phyloP scores from a whole-genome alignment of 2,329 filamentous ascomycete genomes.

The Epicoccum sorghinum region DNA sequence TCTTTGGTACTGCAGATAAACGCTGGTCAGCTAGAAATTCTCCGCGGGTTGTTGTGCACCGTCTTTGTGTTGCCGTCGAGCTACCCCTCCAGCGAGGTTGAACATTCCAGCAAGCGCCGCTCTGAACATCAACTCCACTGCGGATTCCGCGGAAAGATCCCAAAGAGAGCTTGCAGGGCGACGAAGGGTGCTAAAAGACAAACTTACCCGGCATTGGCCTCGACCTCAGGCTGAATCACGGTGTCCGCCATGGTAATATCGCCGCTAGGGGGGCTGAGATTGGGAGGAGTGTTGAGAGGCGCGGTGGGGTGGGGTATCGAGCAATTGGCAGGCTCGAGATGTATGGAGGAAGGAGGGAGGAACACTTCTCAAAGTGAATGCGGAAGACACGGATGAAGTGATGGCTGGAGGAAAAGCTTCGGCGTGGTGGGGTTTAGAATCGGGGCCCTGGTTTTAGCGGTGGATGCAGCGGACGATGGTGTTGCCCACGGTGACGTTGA shows the following conservation, averaged over 20 bases:
- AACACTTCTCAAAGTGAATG: constrained; percentile 20
- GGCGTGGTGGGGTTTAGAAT: constrained; percentile 42
- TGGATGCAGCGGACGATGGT: constrained; percentile 25
- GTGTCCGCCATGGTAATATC: constrained; percentile 53
- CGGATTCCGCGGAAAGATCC: not conserved
- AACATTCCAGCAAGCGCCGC: not conserved
- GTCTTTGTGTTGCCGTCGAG: constrained; percentile 19
- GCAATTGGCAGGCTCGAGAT: constrained; percentile 30
- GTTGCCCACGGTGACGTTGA: constrained; percentile 31
- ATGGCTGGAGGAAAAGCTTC: constrained; percentile 41
- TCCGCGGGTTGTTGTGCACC: constrained; percentile 3
- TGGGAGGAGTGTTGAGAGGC: constrained; percentile 25
- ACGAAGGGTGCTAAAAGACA: not conserved
- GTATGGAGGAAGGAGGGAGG: constrained; percentile 9
- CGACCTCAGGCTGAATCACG: constrained; percentile 53
- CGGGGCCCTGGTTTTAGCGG: constrained; percentile 33
- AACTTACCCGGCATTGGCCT: constrained; percentile 56
- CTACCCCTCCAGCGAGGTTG: constrained; percentile 17
- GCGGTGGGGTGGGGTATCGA: constrained; percentile 25
- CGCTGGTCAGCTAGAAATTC: constrained; percentile 35
- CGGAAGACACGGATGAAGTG: constrained; percentile 37
- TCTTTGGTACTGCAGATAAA: constrained; percentile 74
- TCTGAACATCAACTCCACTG: constrained; percentile 4
- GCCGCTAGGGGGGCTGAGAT: constrained; percentile 26
- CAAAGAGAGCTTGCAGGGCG: not conserved